These are phyloP conservation scores for Dictyostelium purpureum DNA, from an alignment of 78 protist genomes.

Conservation along the genomic window DNA sequence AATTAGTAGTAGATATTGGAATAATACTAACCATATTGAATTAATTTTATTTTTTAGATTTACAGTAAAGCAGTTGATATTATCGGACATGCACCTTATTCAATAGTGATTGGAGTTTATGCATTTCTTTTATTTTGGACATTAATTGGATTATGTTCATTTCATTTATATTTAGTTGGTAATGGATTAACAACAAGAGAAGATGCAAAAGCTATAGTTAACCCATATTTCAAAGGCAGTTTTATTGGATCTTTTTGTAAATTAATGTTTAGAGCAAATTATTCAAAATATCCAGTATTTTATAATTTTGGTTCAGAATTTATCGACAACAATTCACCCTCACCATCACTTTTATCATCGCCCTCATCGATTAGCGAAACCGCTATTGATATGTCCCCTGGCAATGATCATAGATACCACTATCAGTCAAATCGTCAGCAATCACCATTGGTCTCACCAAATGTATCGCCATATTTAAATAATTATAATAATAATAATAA, in stretches of 20 bases:
- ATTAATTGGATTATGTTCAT: constrained; percentile 34
- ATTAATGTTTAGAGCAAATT: too few relatives aligned
- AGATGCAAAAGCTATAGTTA: constrained; percentile 9
- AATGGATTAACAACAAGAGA: constrained; percentile 35
- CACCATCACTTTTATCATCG: too few relatives aligned
- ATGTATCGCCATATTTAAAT: not conserved
- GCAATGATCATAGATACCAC: too few relatives aligned
- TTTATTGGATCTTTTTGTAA: not conserved
- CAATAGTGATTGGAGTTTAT: constrained; percentile 9
- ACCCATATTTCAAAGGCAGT: constrained; percentile 1
- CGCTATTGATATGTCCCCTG: too few relatives aligned
- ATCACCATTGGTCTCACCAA: not conserved
- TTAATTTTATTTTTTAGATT: not conserved
- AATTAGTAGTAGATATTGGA: not conserved
- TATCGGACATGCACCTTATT: constrained; percentile 22
- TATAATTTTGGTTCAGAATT: too few relatives aligned
- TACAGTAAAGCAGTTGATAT: not conserved
- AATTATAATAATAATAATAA: not conserved
- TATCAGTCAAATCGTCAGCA: too few relatives aligned
- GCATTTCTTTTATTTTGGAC: constrained; percentile 69
- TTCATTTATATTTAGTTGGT: constrained; percentile 35
- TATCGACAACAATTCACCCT: too few relatives aligned
- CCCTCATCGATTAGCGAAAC: too few relatives aligned
- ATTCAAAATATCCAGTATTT: too few relatives aligned
- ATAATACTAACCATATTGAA: not conserved